A percentile compares a stretch with the other conserved stretches of the same genome.
Conservation (phyloP, 2,329 filamentous ascomycete genomes). For the Conoideocrella luteorostrata region DNA sequence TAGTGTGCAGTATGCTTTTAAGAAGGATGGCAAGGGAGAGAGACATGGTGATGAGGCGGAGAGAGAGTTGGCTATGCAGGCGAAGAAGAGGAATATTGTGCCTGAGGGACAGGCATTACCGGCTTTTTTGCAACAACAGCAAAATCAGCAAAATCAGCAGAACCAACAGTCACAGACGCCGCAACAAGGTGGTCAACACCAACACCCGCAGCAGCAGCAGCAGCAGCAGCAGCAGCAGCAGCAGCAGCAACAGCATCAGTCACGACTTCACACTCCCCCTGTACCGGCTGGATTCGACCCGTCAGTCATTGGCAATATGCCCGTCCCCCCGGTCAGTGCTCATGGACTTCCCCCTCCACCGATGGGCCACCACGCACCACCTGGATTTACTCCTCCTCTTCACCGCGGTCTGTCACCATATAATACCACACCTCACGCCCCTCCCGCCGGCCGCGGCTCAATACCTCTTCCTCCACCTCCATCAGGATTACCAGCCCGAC, state of each 20-base stretch:
- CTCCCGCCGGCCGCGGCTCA: slow-evolving; percentile 22
- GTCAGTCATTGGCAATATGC: slow-evolving; percentile 19
- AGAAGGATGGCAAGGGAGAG: slow-evolving; percentile 97
- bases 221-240: slow-evolving; percentile 4
- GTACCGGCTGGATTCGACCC: slow-evolving; percentile 29
- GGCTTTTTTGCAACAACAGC: slow-evolving; percentile 56
- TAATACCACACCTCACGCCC: slow-evolving; percentile 16
- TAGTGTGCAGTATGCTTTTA: slow-evolving; percentile 96
- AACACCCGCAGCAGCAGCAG: slow-evolving; percentile 16
- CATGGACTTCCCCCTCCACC: slow-evolving; percentile 16
- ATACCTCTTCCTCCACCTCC: slow-evolving; percentile 42
- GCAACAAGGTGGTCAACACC: slow-evolving; percentile 12
- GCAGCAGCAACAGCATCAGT: slow-evolving; percentile 20
- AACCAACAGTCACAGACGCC: slow-evolving; percentile 10
- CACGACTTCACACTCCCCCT: slow-evolving; percentile 11
- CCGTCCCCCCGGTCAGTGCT: slow-evolving; percentile 1
- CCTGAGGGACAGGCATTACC: slow-evolving; percentile 72
- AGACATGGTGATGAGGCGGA: slow-evolving; percentile 92
- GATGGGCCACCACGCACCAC: slow-evolving; percentile 19
- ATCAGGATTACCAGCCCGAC: slow-evolving; percentile 43
- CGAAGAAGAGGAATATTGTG: slow-evolving; percentile 88
- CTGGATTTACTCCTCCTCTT: slow-evolving; percentile 30
- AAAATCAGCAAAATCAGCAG: slow-evolving; percentile 30
- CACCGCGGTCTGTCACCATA: slow-evolving; percentile 27
- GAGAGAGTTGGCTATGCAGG: slow-evolving; percentile 82